These are phyloP conservation scores for Pythium brachiatum DNA, from an alignment of 352 stramenopile species.

Conservation along the genomic window DNA sequence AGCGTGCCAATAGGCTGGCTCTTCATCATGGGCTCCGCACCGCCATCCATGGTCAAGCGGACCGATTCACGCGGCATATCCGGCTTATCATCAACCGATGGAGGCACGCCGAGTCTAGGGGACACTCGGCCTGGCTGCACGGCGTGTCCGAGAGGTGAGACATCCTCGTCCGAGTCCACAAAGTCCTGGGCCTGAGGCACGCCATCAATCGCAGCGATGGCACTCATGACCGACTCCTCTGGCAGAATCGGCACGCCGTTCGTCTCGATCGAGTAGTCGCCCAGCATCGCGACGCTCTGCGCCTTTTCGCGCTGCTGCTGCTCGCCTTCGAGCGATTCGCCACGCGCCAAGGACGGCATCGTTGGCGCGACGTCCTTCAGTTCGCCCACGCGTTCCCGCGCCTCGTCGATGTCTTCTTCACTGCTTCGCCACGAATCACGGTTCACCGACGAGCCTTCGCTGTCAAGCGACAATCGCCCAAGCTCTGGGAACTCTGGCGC, in stretches of 20 bases:
- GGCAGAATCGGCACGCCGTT: slow-evolving; percentile 56
- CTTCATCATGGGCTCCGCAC: slow-evolving; percentile 61
- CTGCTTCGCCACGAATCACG: slow-evolving; percentile 25
- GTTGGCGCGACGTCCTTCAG: background rate
- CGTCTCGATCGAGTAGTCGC: slow-evolving; percentile 66
- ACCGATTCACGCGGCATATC: slow-evolving; percentile 58
- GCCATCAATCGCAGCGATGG: slow-evolving; percentile 59
- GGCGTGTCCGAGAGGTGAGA: slow-evolving; percentile 32
- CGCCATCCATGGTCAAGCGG: slow-evolving; percentile 68
- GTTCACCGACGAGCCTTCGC: slow-evolving; percentile 5
- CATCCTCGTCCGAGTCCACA: slow-evolving; percentile 19
- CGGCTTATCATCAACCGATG: slow-evolving; percentile 22
- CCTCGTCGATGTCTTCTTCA: slow-evolving; percentile 28
- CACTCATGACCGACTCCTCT: slow-evolving; percentile 43
- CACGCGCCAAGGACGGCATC: slow-evolving; percentile 1
- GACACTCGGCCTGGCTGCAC: slow-evolving; percentile 29
- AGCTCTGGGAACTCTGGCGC: slow-evolving; percentile 1
- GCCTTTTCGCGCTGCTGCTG: slow-evolving; percentile 41
- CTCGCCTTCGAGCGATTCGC: slow-evolving; percentile 16
- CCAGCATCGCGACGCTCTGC: slow-evolving; percentile 70
- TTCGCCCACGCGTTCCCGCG: slow-evolving; percentile 17
- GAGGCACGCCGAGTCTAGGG: background rate
- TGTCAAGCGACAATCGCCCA: slow-evolving; percentile 7
- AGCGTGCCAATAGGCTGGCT: slow-evolving; percentile 78
- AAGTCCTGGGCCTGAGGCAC: slow-evolving; percentile 38